A percentile compares a stretch with the other conserved stretches of the same genome.
These are phyloP conservation scores for Phytophthora palmivora DNA, from an alignment of 352 stramenopile species.

Conservation along the genomic window DNA sequence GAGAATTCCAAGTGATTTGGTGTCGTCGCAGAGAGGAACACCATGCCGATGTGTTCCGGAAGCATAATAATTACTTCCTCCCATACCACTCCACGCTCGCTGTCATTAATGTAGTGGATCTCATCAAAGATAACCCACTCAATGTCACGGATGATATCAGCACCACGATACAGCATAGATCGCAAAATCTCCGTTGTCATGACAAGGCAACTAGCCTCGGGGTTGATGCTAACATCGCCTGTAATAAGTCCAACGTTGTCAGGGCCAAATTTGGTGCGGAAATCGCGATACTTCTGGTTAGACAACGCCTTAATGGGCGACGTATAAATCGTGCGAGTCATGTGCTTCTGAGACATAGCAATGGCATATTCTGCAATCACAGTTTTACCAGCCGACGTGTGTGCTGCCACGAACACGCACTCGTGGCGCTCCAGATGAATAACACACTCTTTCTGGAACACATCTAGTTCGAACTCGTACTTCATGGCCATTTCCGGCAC, in stretches of 20 bases:
- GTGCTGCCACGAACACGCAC: slow-evolving; percentile 96
- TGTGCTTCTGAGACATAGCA: slow-evolving; percentile 92
- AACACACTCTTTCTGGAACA: slow-evolving; percentile 98
- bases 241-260: slow-evolving; percentile 98
- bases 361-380: slow-evolving; percentile 99
- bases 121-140: slow-evolving; percentile 98
- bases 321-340: slow-evolving; percentile 96
- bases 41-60: slow-evolving; percentile 96
- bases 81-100: slow-evolving; percentile 98
- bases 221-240: slow-evolving; percentile 97
- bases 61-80: slow-evolving; percentile 99
- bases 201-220: slow-evolving; percentile 95
- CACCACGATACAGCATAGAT: slow-evolving; percentile 95
- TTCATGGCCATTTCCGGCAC: slow-evolving; percentile 85
- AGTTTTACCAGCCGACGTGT: slow-evolving; percentile 98
- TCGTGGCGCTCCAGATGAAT: slow-evolving; percentile 94
- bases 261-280: slow-evolving; percentile 92
- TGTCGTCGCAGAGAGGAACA: slow-evolving; percentile 99
- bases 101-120: slow-evolving; percentile 99
- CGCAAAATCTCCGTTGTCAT: slow-evolving; percentile 99
- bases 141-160: slow-evolving; percentile 97
- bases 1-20: slow-evolving; percentile 99
- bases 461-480: slow-evolving; percentile 92
- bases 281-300: slow-evolving; percentile 99
- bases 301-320: slow-evolving; percentile 98